A percentile compares a stretch with the other conserved stretches of the same genome.
phyloP scores from a whole-genome alignment of 352 stramenopile genomes.

The Blastocystis sp. region DNA sequence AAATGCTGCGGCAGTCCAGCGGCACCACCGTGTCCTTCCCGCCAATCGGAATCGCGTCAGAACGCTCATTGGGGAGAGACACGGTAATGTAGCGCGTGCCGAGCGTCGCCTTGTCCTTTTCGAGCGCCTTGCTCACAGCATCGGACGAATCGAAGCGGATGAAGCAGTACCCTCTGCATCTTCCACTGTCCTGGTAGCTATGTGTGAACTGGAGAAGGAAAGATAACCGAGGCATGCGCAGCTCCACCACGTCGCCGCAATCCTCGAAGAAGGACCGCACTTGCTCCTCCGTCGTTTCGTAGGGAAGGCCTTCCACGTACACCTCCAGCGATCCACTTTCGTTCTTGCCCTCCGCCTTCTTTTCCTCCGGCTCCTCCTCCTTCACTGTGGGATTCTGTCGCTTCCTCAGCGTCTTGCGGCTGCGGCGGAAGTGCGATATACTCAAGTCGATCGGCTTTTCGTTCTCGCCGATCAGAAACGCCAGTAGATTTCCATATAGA shows the following conservation, averaged over 20 bases:
- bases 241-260: conserved; percentile 83
- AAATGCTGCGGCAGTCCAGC: conserved; percentile 84
- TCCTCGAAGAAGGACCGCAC: conserved; percentile 83
- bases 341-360: not conserved
- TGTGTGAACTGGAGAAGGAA: not conserved
- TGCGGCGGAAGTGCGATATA: conserved; percentile 1
- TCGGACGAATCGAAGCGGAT: conserved; percentile 83
- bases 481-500: conserved; percentile 35
- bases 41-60: conserved; percentile 21
- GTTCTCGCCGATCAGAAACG: conserved; percentile 49
- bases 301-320: conserved; percentile 91
- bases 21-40: conserved; percentile 72
- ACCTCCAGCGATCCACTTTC: conserved; percentile 72
- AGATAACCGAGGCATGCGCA: conserved; percentile 84
- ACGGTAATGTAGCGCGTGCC: conserved; percentile 83
- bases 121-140: conserved; percentile 78
- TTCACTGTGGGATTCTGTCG: conserved; percentile 53
- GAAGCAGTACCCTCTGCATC: conserved; percentile 84
- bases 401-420: conserved; percentile 13
- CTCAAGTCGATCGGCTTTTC: conserved; percentile 59
- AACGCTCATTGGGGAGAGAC: conserved; percentile 73
- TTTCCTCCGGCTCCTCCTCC: conserved; percentile 14
- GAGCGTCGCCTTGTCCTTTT: conserved; percentile 83
- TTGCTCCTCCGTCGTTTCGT: conserved; percentile 83
- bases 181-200: conserved; percentile 82